These are phyloP conservation scores for Solanum corneliomulleri DNA, from an alignment of 257 asterid genomes.

Conservation along the genomic window DNA sequence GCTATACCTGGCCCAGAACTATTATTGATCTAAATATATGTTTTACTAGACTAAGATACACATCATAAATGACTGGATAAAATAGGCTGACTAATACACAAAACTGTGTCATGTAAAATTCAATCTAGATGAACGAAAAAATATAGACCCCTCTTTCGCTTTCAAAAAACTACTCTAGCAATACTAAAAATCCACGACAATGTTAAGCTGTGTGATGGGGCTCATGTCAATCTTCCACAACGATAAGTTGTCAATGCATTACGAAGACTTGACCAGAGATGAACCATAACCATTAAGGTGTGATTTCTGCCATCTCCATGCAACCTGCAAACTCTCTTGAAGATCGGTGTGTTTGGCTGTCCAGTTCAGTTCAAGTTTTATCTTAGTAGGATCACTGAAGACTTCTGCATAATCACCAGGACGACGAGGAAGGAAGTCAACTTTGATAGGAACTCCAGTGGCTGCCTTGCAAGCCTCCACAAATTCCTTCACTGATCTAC, in stretches of 20 bases:
- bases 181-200: background rate
- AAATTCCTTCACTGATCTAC: constrained; percentile 90
- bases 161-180: background rate
- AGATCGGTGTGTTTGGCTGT: constrained; percentile 67
- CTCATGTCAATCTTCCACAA: background rate
- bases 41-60: background rate
- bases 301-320: constrained; percentile 97
- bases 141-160: constrained; percentile 2
- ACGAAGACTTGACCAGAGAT: constrained; percentile 27
- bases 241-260: background rate
- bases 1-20: background rate
- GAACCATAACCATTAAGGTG: constrained; percentile 58
- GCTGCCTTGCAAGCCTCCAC: constrained; percentile 94
- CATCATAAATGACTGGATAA: background rate
- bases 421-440: constrained; percentile 73
- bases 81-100: background rate
- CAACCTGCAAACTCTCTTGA: constrained; percentile 53
- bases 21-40: background rate
- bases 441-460: constrained; percentile 70
- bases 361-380: constrained; percentile 71
- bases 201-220: background rate
- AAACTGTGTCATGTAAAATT: background rate
- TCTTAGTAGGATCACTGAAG: constrained; percentile 71
- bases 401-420: constrained; percentile 98
- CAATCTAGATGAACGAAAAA: background rate